Base-by-base conservation (phyloP, 495 filamentous ascomycete species). In the Staphylotrichum longicolle region DNA sequence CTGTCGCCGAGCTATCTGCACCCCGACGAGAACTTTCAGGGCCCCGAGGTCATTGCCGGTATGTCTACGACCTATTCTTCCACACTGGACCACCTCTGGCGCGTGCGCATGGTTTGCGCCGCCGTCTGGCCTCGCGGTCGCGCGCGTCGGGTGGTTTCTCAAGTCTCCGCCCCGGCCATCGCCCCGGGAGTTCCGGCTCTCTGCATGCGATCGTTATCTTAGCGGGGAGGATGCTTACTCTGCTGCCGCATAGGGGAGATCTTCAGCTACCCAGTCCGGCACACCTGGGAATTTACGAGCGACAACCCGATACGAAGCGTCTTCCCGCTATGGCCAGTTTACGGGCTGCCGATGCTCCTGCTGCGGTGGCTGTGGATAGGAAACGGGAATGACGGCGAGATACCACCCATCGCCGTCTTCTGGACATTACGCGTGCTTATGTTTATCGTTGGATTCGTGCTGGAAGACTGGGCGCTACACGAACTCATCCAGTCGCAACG, bases 21-120 rank as follows among this genome's bases (percentile, higher is more conserved):
- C 74, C 94, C 94, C 3, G 94, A 98, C 76, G 94, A 98, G 80
- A 91, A 97, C 75, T 98, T 98, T 70, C 94, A 98, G 71, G 94
- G 94, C 20, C 94, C 93, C 9, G 94, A 98, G 78, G 88, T 98
- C 56, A 93, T 96, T 68, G 92, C 93, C 62, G 92, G 93, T 96
- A 86, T 71, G 89, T 68, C 20, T 61, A 14, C 14, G 33, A 30
- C 48, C 4, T 20, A 46, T 7, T 47, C 8, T 48, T 39, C 47
- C 33, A 12, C 27, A 4, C 10, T 5, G 50, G 49, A 33, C 14
- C 37, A 10, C 52, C 52, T 10, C 30, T 9, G 14, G 45, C 60
- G 12, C 20, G 27, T 4, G n/a, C 11, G 57, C 20, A 34, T 58
- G 34, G 15, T 20, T 10, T n/a, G n/a, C 48, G 2, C 2, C 20